These are phyloP conservation scores for Euphorbia celastroides DNA, from an alignment of 441 rosid genomes.

Conservation along the genomic window DNA sequence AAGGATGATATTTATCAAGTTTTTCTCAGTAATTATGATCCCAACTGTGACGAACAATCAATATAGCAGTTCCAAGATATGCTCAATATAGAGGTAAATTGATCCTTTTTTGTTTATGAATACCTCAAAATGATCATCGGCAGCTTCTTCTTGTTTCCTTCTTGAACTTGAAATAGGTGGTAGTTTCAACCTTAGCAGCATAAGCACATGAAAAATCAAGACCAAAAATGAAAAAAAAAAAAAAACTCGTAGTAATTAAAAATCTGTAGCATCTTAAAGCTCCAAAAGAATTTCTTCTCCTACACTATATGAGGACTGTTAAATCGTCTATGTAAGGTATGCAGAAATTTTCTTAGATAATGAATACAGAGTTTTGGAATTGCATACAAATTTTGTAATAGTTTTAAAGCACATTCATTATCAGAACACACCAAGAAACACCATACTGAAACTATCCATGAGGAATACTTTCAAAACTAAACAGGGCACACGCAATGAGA, in stretches of 20 bases:
- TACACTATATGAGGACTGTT: not conserved
- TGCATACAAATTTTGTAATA: not conserved
- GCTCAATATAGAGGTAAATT: not conserved
- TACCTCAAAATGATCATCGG: conserved; percentile 56
- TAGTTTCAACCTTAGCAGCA: conserved; percentile 67
- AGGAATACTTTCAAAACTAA: not conserved
- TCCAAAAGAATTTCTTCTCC: not conserved
- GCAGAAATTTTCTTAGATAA: not conserved
- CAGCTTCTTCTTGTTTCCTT: conserved; percentile 52
- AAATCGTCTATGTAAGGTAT: not conserved
- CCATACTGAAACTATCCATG: not conserved
- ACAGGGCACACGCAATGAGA: not conserved
- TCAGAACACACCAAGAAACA: not conserved
- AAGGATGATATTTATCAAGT: not conserved
- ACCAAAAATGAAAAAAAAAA: conserved; percentile 8
- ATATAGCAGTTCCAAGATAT: not conserved
- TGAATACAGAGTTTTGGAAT: not conserved
- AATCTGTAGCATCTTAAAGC: conserved; percentile 13
- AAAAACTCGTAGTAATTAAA: conserved; percentile 10
- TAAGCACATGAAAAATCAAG: not conserved
- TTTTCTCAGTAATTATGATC: not conserved
- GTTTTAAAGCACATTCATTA: not conserved
- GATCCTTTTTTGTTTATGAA: not conserved
- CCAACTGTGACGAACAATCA: not conserved
- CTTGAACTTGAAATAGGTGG: conserved; percentile 45